Evolutionary conservation across 352 stramenopile species (phyloP), one percentile per base, ranked within the genome.

Genomic region (Globisporangium ultimum): DNA sequence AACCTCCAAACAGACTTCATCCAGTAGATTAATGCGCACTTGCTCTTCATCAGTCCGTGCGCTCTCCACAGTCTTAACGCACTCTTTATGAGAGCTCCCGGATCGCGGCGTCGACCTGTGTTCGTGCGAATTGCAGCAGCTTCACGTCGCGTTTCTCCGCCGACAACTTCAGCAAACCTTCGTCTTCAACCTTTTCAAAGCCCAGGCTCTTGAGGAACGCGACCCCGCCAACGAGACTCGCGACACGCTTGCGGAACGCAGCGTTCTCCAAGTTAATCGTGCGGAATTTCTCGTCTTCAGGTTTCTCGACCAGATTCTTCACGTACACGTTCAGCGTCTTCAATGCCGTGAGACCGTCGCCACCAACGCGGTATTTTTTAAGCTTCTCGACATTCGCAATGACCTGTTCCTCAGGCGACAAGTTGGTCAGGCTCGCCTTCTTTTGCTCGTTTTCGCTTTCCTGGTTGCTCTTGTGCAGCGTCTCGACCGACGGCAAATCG

Each of bases 191-290:
- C 62, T 97, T 97, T 21, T 80, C 81, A 70, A 97, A 97, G n/a
- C 91, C 91, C 7, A 96, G 53, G 20, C 74, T 78, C 58, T 93
- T 93, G 32, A 97, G 72, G 41, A 97, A 84, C 15, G 81, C 76
- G 22, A 95, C 68, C 48, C 91, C 90, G 20, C 91, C 90, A 20
- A 95, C 69, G 9, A 97, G 72, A 48, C 78, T 84, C 28, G 77
- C 82, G 45, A 97, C 89, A 15, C 91, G 88, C 64, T 93, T 92
- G 54, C 91, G 91, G 66, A 97, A 97, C 22, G 89, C 91, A 7
- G 84, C 64, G 53, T 97, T 97, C 43, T 96, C 87, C 28, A 96
- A 52, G 66, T 97, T 97, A 64, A 97, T 96, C 18, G 76, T 85
- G 12, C 86, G 84, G 69, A 96, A 97, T 60, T 97, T 97, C 6